Conservation (phyloP, 805 yeast genomes). For the Yueomyces sp. region DNA sequence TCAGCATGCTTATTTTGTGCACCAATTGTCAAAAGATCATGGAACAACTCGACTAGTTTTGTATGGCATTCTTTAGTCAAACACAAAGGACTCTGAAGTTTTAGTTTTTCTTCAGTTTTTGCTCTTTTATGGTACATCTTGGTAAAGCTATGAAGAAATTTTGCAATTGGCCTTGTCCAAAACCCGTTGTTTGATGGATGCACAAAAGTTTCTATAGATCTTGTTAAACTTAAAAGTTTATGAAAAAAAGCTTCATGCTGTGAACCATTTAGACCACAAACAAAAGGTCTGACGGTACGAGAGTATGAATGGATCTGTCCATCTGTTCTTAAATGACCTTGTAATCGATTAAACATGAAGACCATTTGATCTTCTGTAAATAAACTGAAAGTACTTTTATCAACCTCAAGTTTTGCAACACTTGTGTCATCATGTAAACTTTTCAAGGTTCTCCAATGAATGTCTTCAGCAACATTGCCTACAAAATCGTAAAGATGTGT, state of each 20-base stretch:
- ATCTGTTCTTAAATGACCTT: constrained; percentile 26
- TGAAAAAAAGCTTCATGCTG: constrained; percentile 33
- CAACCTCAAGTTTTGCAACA: constrained; percentile 6
- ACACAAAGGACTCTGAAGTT: constrained; percentile 3
- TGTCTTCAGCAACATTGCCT: constrained; percentile 43
- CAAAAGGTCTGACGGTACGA: constrained; percentile 31
- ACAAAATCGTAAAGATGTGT: constrained; percentile 50
- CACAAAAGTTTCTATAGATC: constrained; percentile 63
- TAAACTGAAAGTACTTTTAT: constrained; percentile 45
- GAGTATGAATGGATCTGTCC: constrained; percentile 30
- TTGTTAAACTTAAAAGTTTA: constrained; percentile 40
- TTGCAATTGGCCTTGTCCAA: constrained; percentile 69
- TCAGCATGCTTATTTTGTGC: constrained; percentile 60
- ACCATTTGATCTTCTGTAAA: constrained; percentile 50
- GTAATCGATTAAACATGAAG: constrained; percentile 42
- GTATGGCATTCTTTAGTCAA: constrained; percentile 25
- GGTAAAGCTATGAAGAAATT: constrained; percentile 46
- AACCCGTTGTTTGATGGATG: constrained; percentile 90
- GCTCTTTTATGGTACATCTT: constrained; percentile 47
- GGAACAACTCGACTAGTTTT: constrained; percentile 31
- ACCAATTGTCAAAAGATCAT: constrained; percentile 44
- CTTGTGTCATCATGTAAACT: constrained; percentile 6
- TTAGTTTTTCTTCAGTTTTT: constrained; percentile 31
- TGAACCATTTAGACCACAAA: constrained; percentile 49
- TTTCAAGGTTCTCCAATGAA: constrained; percentile 22